Conservation (phyloP, 1,284 basidiomycete species). For the Anthracocystis panici-leucophaei region DNA sequence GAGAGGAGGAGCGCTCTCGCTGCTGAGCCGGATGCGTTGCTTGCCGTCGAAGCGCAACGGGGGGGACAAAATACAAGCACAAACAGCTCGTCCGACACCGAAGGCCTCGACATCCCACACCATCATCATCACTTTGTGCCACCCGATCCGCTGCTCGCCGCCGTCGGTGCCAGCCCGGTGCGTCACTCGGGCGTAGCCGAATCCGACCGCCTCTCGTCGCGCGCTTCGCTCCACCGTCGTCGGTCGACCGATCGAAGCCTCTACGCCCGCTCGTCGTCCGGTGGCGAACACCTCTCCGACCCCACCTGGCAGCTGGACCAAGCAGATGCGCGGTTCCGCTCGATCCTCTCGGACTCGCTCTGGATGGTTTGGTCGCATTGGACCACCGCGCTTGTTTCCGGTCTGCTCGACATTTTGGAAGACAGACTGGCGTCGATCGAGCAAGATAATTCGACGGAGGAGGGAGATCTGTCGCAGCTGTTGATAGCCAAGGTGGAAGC, state of each 20-base stretch:
- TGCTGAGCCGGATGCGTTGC: conserved; percentile 14
- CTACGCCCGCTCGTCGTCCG: conserved; percentile 31
- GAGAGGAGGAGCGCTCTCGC: conserved; percentile 14
- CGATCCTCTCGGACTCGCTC: conserved; percentile 45
- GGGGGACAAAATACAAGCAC: conserved; percentile 30
- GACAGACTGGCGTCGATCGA: conserved; percentile 39
- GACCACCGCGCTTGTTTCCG: conserved; percentile 43
- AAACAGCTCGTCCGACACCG: conserved; percentile 35
- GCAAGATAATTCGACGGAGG: conserved; percentile 8
- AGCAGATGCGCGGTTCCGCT: conserved; percentile 14
- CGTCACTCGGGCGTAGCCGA: conserved; percentile 28
- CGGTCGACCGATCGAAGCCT: conserved; percentile 31
- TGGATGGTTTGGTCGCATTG: conserved; percentile 55
- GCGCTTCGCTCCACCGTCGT: conserved; percentile 20
- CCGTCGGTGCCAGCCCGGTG: conserved; percentile 35
- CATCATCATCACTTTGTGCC: conserved; percentile 33
- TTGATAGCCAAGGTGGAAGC: conserved; percentile 13
- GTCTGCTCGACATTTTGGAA: conserved; percentile 40
- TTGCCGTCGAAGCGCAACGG: conserved; percentile 1
- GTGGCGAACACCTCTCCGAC: conserved; percentile 11
- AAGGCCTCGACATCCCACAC: conserved; percentile 12
- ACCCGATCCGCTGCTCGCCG: conserved; percentile 48
- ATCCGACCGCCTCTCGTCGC: conserved; percentile 36
- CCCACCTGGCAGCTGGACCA: not conserved
- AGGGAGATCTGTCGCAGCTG: conserved; percentile 20